Evolutionary conservation across 108 stramenopile species (phyloP).

Genomic region (Nannochloropsis salina): DNA sequence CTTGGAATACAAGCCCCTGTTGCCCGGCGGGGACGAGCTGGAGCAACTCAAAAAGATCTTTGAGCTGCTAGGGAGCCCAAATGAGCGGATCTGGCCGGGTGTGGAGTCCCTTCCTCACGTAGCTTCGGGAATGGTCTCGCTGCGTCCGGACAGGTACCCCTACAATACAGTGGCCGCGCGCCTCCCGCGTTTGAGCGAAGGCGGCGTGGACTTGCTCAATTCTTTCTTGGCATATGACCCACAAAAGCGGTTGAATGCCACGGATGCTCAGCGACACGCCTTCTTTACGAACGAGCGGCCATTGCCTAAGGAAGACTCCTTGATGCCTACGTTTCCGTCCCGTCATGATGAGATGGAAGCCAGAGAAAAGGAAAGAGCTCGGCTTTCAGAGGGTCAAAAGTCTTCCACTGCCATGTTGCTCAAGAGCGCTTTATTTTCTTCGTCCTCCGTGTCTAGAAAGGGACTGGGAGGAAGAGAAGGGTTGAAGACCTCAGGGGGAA

Average conservation of each 20-base stretch:
- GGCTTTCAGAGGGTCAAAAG: background rate
- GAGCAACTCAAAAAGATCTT: constrained; percentile 26
- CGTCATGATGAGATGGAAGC: constrained; percentile 29
- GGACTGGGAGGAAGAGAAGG: background rate
- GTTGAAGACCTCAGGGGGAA: background rate
- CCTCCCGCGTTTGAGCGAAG: constrained; percentile 31
- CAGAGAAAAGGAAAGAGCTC: constrained; percentile 6
- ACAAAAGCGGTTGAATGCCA: constrained; percentile 40
- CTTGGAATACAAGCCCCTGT: constrained; percentile 8
- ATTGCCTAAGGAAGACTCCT: constrained; percentile 23
- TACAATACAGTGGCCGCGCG: constrained; percentile 43
- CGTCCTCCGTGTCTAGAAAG: background rate
- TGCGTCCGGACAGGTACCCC: constrained; percentile 18
- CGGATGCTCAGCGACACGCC: constrained; percentile 40
- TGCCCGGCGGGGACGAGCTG: constrained; percentile 22
- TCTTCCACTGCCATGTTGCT: background rate
- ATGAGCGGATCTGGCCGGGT: constrained; percentile 85
- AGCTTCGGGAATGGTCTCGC: background rate
- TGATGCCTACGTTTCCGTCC: constrained; percentile 43
- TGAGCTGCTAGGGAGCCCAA: constrained; percentile 77
- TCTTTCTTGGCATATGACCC: constrained; percentile 50
- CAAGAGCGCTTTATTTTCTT: background rate
- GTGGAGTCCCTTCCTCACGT: constrained; percentile 68
- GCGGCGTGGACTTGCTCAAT: constrained; percentile 44
- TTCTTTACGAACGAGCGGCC: constrained; percentile 45